phyloP scores from a whole-genome alignment of 495 filamentous ascomycete species.

The Neurospora sp. region DNA sequence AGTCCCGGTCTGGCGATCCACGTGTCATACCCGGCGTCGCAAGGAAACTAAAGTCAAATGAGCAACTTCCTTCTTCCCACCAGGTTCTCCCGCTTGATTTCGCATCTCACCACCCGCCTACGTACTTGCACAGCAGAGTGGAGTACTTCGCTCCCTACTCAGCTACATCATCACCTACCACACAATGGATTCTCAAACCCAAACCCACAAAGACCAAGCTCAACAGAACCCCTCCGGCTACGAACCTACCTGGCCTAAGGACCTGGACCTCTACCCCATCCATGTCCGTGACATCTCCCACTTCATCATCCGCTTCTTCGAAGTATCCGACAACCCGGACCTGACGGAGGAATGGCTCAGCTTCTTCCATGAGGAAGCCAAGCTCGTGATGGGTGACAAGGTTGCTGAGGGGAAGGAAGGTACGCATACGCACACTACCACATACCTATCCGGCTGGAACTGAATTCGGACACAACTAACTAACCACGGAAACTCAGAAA shows the following conservation, averaged over 20 bases:
- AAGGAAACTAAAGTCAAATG: neutral
- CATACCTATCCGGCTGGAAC: neutral
- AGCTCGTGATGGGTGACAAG: constrained; percentile 23
- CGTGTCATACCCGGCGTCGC: neutral
- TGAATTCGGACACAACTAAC: no score
- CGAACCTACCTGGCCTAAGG: constrained; percentile 21
- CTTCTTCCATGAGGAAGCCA: constrained; percentile 25
- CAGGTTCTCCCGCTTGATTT: neutral
- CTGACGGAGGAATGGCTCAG: constrained; percentile 29
- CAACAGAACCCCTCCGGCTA: constrained; percentile 6
- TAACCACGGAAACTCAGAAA: constrained; percentile 1
- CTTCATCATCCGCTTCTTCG: constrained; percentile 29
- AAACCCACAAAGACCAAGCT: neutral
- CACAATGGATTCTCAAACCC: neutral
- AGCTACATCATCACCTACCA: neutral
- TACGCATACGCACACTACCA: constrained; percentile 3
- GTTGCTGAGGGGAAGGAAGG: constrained; percentile 21
- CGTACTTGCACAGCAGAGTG: neutral
- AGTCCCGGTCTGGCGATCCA: neutral
- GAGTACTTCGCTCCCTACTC: neutral
- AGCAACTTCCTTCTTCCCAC: neutral
- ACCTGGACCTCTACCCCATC: constrained; percentile 8
- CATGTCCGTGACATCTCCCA: constrained; percentile 6
- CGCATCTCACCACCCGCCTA: no score
- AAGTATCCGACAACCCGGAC: constrained; percentile 24